Percentiles rank a stretch among this genome's conserved stretches.
phyloP scores from a whole-genome alignment of 2,329 filamentous ascomycete genomes.

The Colletotrichum sp. region DNA sequence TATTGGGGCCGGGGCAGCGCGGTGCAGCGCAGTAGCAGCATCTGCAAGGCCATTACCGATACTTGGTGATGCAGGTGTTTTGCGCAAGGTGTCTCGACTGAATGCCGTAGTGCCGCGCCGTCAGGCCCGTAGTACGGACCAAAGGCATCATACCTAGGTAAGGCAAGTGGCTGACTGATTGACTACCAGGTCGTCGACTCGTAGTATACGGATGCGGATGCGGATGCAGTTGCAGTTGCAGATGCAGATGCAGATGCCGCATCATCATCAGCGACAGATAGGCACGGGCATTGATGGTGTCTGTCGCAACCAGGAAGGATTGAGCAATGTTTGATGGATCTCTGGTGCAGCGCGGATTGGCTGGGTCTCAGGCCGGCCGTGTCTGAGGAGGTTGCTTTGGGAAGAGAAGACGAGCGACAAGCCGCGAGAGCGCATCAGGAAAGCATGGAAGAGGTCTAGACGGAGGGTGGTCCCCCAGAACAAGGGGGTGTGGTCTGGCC shows the following conservation, averaged over 20 bases:
- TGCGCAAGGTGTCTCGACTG: not conserved
- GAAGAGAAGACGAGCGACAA: not conserved
- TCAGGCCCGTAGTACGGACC: not conserved
- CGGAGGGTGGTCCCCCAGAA: not conserved
- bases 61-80: not conserved
- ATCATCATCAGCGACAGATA: not conserved
- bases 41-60: not conserved
- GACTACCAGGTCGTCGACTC: not conserved
- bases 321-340: constrained; percentile 36
- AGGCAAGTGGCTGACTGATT: not conserved
- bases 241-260: not conserved
- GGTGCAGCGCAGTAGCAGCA: not conserved
- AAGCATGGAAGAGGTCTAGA: not conserved
- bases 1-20: not conserved
- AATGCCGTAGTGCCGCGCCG: not conserved
- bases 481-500: not conserved
- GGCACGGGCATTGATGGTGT: constrained; percentile 23
- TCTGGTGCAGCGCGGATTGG: constrained; percentile 29
- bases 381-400: constrained; percentile 25
- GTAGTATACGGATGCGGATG: not conserved
- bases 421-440: not conserved
- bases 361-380: not conserved
- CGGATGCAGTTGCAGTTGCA: not conserved
- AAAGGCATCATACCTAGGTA: not conserved
- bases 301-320: constrained; percentile 27